Conservation (phyloP, 2,329 filamentous ascomycete species). For the Fusarium cyanostomum region DNA sequence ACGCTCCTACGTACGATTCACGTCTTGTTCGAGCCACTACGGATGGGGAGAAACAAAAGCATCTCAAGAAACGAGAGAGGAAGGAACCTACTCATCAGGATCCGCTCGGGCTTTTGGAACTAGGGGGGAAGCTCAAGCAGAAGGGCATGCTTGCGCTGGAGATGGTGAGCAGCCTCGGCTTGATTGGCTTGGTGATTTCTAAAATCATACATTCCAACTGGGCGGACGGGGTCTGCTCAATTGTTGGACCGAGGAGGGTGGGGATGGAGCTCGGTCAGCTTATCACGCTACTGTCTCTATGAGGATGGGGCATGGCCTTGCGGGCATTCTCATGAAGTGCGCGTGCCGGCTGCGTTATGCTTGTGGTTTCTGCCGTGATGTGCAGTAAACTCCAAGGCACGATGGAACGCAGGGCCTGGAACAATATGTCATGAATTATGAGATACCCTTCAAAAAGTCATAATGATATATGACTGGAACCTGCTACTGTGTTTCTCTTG, state of each 20-base stretch:
- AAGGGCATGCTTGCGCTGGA: constrained; percentile 76
- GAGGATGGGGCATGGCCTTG: not conserved
- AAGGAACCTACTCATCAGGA: constrained; percentile 64
- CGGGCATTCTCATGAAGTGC: not conserved
- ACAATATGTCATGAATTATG: constrained; percentile 13
- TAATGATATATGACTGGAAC: not conserved
- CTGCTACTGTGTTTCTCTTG: no score
- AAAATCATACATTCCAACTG: constrained; percentile 59
- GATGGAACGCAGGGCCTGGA: not conserved
- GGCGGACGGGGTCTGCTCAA: constrained; percentile 31
- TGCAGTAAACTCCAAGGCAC: not conserved
- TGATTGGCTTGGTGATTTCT: constrained; percentile 76
- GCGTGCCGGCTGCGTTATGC: not conserved
- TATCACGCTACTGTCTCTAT: constrained; percentile 36
- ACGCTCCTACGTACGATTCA: constrained; percentile 23
- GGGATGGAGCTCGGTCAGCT: constrained; percentile 35
- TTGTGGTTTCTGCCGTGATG: not conserved
- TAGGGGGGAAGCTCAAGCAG: constrained; percentile 72
- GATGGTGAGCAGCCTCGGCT: constrained; percentile 76
- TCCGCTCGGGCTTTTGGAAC: constrained; percentile 79
- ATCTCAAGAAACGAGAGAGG: constrained; percentile 10
- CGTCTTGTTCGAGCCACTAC: constrained; percentile 27
- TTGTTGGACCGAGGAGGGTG: constrained; percentile 25
- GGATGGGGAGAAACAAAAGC: not conserved
- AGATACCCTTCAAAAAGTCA: constrained; percentile 38